Evolutionary conservation across 2,329 filamentous ascomycete species (phyloP).

Genomic region (Mycosphaerella sp.): DNA sequence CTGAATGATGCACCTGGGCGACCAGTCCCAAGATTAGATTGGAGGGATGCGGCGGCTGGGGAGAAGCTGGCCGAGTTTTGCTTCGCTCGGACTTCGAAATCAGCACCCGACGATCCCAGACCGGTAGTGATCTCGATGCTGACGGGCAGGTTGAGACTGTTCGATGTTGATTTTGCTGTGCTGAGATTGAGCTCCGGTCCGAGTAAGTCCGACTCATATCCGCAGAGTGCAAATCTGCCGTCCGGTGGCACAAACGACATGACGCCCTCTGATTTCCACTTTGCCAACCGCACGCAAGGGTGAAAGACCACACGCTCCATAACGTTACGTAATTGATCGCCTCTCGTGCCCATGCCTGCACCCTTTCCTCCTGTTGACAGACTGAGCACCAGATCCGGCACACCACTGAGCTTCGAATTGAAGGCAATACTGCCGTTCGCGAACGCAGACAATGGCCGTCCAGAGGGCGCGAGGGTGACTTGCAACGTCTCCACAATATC

Average conservation of each 20-base stretch:
- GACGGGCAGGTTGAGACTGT: slow-evolving; percentile 68
- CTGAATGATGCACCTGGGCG: slow-evolving; percentile 23
- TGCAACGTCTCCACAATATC: slow-evolving; percentile 87
- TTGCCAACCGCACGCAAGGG: slow-evolving; percentile 83
- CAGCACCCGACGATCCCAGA: slow-evolving; percentile 66
- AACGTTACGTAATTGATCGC: slow-evolving; percentile 41
- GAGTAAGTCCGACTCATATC: slow-evolving; percentile 88
- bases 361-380: slow-evolving; percentile 77
- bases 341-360: slow-evolving; percentile 58
- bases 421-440: slow-evolving; percentile 91
- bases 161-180: slow-evolving; percentile 17
- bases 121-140: slow-evolving; percentile 74
- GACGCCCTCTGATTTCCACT: slow-evolving; percentile 83
- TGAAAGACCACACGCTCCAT: slow-evolving; percentile 92
- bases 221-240: slow-evolving; percentile 84
- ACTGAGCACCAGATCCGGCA: slow-evolving; percentile 80
- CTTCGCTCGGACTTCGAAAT: slow-evolving; percentile 83
- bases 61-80: slow-evolving; percentile 25
- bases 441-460: slow-evolving; percentile 76
- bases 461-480: slow-evolving; percentile 85
- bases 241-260: slow-evolving; percentile 96
- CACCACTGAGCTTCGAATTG: slow-evolving; percentile 87
- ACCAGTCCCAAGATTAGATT: slow-evolving; percentile 25
- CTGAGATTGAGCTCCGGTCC: slow-evolving; percentile 52
- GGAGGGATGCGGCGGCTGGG: slow-evolving; percentile 27